These are phyloP conservation scores for Emericellopsis cladophorae DNA, from an alignment of 2,329 filamentous ascomycete genomes.

Conservation along the genomic window DNA sequence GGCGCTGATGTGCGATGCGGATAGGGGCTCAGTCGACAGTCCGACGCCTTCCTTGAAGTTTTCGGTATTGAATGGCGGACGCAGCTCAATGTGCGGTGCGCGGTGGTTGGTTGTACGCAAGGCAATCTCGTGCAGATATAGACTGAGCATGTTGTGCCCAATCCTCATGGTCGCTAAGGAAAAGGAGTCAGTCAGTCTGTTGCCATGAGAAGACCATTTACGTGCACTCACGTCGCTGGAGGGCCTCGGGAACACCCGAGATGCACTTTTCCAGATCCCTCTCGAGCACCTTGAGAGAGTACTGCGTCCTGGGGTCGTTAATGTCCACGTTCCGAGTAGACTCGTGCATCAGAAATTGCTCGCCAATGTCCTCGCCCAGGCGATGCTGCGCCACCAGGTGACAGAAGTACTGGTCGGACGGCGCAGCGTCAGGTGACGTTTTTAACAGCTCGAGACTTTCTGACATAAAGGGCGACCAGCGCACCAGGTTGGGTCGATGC, in stretches of 20 bases:
- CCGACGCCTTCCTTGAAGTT: conserved; percentile 28
- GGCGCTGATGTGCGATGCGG: conserved; percentile 48
- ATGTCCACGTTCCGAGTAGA: conserved; percentile 39
- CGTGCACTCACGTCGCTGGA: conserved; percentile 41
- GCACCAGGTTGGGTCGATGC: conserved; percentile 46
- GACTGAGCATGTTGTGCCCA: conserved; percentile 50
- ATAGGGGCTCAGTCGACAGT: conserved; percentile 21
- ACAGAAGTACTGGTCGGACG: conserved; percentile 44
- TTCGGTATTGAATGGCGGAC: conserved; percentile 30
- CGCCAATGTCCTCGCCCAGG: conserved; percentile 55
- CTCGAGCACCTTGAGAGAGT: conserved; percentile 52
- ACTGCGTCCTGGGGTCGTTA: conserved; percentile 49
- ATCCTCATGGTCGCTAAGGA: conserved; percentile 45
- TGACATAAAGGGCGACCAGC: conserved; percentile 47
- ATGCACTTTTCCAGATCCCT: conserved; percentile 49
- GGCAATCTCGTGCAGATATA: conserved; percentile 67
- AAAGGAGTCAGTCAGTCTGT: background rate
- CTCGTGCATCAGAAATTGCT: conserved; percentile 57
- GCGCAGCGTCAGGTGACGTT: conserved; percentile 38
- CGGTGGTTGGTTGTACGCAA: conserved; percentile 44
- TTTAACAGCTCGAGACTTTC: conserved; percentile 45
- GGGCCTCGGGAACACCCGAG: conserved; percentile 35
- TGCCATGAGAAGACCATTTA: background rate
- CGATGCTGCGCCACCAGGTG: conserved; percentile 47
- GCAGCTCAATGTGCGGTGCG: conserved; percentile 38